These are phyloP conservation scores for Pestalotiopsis sp. DNA, from an alignment of 2,329 filamentous ascomycete species.

Conservation along the genomic window DNA sequence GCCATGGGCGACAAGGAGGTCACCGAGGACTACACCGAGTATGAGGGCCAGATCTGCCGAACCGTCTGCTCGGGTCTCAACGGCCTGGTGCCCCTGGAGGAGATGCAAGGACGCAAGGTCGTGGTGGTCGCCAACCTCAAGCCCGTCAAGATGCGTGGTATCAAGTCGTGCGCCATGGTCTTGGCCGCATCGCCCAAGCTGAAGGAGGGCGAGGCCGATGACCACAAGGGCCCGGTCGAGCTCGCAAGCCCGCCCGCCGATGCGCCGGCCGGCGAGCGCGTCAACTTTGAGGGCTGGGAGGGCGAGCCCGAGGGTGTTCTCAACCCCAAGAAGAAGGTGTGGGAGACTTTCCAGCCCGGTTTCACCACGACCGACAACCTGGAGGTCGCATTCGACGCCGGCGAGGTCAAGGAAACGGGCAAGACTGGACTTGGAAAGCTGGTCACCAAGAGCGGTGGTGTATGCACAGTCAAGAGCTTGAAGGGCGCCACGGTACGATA, in stretches of 20 bases:
- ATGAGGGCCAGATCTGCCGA: slow-evolving; percentile 87
- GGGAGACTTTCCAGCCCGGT: slow-evolving; percentile 94
- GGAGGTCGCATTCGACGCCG: slow-evolving; percentile 86
- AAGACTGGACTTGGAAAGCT: slow-evolving; percentile 70
- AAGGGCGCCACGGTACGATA: slow-evolving; percentile 84
- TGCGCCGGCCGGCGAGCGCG: slow-evolving; percentile 79
- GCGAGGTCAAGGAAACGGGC: slow-evolving; percentile 73
- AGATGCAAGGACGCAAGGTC: slow-evolving; percentile 97
- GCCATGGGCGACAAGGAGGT: slow-evolving; percentile 87
- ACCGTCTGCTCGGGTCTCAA: slow-evolving; percentile 98
- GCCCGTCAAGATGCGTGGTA: slow-evolving; percentile 97
- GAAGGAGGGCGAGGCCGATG: slow-evolving; percentile 79
- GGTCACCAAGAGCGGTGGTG: slow-evolving; percentile 74
- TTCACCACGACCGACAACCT: slow-evolving; percentile 85
- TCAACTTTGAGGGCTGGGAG: slow-evolving; percentile 93
- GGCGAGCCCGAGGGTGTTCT: slow-evolving; percentile 90
- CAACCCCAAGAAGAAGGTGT: slow-evolving; percentile 99
- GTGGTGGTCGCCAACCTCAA: slow-evolving; percentile 97
- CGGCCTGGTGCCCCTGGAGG: slow-evolving; percentile 86
- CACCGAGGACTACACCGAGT: slow-evolving; percentile 86
- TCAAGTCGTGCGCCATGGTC: slow-evolving; percentile 79
- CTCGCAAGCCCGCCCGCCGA: slow-evolving; percentile 82
- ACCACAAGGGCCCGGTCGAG: slow-evolving; percentile 90
- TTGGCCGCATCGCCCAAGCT: slow-evolving; percentile 87
- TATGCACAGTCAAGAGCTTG: slow-evolving; percentile 82